These are phyloP conservation scores for Passalora sequoiae DNA, from an alignment of 2,329 filamentous ascomycete genomes.

Conservation along the genomic window DNA sequence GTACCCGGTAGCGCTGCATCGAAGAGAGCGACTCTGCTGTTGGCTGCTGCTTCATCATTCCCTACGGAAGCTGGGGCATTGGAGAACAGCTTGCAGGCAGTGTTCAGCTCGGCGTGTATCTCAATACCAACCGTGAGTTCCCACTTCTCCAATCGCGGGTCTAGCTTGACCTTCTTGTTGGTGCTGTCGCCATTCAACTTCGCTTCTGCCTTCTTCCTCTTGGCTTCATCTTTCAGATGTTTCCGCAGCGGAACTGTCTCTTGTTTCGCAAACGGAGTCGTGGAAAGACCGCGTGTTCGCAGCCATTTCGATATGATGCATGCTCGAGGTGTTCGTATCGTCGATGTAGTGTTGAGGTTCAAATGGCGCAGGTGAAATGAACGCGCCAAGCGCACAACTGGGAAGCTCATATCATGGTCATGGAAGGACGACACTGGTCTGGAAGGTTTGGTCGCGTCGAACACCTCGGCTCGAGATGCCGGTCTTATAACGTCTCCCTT, in stretches of 20 bases:
- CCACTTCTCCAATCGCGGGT: conserved; percentile 56
- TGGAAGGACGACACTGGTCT: too few relatives aligned
- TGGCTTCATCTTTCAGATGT: conserved; percentile 40
- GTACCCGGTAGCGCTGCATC: conserved; percentile 85
- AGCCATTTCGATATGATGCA: conserved; percentile 32
- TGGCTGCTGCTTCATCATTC: conserved; percentile 50
- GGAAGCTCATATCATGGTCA: not conserved
- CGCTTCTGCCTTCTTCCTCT: conserved; percentile 15
- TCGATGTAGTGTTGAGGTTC: not conserved
- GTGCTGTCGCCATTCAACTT: conserved; percentile 6
- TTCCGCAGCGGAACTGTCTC: conserved; percentile 36
- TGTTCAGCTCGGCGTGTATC: conserved; percentile 94
- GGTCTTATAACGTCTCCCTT: not conserved
- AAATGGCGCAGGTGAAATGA: not conserved
- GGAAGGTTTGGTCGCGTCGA: not conserved
- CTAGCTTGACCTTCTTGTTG: conserved; percentile 10
- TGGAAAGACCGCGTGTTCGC: conserved; percentile 23
- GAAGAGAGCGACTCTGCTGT: conserved; percentile 82
- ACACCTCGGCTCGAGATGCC: conserved; percentile 2
- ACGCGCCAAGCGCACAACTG: not conserved
- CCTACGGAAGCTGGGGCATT: conserved; percentile 39
- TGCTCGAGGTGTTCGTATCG: conserved; percentile 17
- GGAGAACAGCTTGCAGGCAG: conserved; percentile 83
- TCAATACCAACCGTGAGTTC: conserved; percentile 94
- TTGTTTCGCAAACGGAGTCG: conserved; percentile 14